Conservation (phyloP, 225 moss, liverwort and hornwort genomes). For the Sphagnum tenellum region DNA sequence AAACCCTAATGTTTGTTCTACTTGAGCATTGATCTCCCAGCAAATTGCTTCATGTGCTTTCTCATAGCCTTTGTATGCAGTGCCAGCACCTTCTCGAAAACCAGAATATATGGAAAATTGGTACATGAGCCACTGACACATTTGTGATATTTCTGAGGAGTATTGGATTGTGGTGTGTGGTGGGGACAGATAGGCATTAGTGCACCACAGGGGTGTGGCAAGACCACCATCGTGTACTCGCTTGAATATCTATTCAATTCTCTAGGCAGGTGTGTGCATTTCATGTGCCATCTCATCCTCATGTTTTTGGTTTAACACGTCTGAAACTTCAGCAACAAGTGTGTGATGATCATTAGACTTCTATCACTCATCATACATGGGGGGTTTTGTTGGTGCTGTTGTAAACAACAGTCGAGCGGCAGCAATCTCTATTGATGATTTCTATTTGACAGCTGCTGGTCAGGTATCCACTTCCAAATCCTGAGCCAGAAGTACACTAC, state of each 20-base stretch:
- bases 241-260: slow-evolving; percentile 70
- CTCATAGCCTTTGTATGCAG: background rate
- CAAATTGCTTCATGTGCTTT: background rate
- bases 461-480: slow-evolving; percentile 30
- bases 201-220: slow-evolving; percentile 93
- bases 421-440: slow-evolving; percentile 75
- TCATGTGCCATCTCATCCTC: slow-evolving; percentile 2
- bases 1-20: background rate
- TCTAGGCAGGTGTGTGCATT: slow-evolving; percentile 40
- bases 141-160: background rate
- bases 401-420: slow-evolving; percentile 46
- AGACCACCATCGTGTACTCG: slow-evolving; percentile 83
- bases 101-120: background rate
- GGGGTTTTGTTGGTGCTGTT: slow-evolving; percentile 3
- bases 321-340: background rate
- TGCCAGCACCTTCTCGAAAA: slow-evolving; percentile 1
- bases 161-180: background rate
- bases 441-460: slow-evolving; percentile 69
- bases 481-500: background rate
- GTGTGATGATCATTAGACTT: slow-evolving; percentile 2
- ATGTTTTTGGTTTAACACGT: background rate
- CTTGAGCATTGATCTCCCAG: background rate
- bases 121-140: background rate
- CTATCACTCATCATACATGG: no score
- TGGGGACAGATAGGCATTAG: slow-evolving; percentile 70